Evolutionary conservation across 257 asterid species (phyloP), one percentile per base, ranked within the genome.

Genomic region (Forsythia suspensa): DNA sequence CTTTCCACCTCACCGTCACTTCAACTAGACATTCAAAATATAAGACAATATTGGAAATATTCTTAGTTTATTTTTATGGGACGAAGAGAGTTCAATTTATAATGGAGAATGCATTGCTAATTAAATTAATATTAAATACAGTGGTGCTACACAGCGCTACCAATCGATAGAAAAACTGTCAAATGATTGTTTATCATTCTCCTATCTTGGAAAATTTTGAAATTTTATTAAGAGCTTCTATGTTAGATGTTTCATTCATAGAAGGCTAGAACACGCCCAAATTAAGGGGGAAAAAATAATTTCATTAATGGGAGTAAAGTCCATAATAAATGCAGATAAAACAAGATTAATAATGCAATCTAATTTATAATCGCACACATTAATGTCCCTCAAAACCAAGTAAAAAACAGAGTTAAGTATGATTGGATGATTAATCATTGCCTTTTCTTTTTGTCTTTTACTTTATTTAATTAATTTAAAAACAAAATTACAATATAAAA

Each of bases 1-100:
- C 0, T 1, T 1, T 29, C 34, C 1, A 29, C 1, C 34, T 29
- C 2, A 29, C 1, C 34, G 34, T 0, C 2, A 29, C 2, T 0
- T 29, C 34, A 29, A 1, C 34, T 29, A 1, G 34, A 29, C 34
- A 29, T 29, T 29, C 34, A 29, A 29, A 29, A 29, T 29, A 29
- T 1, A 29, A 29, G 2, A 0, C 34, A 29, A 1, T 1, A 29
- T 29, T 29, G 34, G 34, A 29, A 1, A 29, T 29, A 1, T 29
- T 29, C 1, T 29, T 0, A 29, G 1, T 29, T 29, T 29, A 29
- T 29, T 1, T 29, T 29, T 29, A 29, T 29, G 34, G 2, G 34
- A 29, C 34, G 34, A 29, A 29, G 1, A 29, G 1, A 29, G 34
- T 29, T 0, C 34, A 29, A 29, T 29, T 29, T 29, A 29, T 29